Percentiles rank a stretch among this genome's conserved stretches.
Evolutionary conservation across 2,329 filamentous ascomycete species (phyloP).

Genomic region (Pseudopyrenochaeta lycopersici): DNA sequence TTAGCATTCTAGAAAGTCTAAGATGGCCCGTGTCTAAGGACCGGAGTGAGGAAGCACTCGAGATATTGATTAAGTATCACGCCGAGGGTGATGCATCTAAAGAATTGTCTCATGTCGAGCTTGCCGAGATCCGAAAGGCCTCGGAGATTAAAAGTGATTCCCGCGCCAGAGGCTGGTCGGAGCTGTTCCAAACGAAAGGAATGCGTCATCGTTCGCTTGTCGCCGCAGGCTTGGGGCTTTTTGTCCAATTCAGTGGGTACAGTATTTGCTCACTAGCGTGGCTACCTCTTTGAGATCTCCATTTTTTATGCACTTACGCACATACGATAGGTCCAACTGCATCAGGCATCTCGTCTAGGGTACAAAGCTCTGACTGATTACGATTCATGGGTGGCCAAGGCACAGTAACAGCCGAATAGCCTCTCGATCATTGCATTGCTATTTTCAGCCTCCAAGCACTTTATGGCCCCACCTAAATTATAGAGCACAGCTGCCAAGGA

Average conservation of each 20-base stretch:
- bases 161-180: slow-evolving; percentile 63
- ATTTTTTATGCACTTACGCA: too few relatives aligned
- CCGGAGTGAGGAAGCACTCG: slow-evolving; percentile 68
- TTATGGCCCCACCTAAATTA: too few relatives aligned
- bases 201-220: slow-evolving; percentile 72
- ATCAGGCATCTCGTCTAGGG: too few relatives aligned
- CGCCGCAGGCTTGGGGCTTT: slow-evolving; percentile 69
- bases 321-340: too few relatives aligned
- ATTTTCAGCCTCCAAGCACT: too few relatives aligned
- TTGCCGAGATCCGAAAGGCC: slow-evolving; percentile 71
- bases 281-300: too few relatives aligned
- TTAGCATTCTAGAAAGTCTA: slow-evolving; percentile 70
- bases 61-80: slow-evolving; percentile 70
- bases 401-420: too few relatives aligned
- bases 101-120: slow-evolving; percentile 71
- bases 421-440: too few relatives aligned
- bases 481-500: too few relatives aligned
- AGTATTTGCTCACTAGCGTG: too few relatives aligned
- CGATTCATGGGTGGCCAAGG: too few relatives aligned
- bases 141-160: slow-evolving; percentile 66
- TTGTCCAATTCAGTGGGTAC: slow-evolving; percentile 73
- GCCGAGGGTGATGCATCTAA: slow-evolving; percentile 64
- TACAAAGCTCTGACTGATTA: too few relatives aligned
- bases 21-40: slow-evolving; percentile 72
- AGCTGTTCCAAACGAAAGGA: slow-evolving; percentile 70